Conservation (phyloP, 2,329 filamentous ascomycete genomes). For the Chrysoporthe puriensis region DNA sequence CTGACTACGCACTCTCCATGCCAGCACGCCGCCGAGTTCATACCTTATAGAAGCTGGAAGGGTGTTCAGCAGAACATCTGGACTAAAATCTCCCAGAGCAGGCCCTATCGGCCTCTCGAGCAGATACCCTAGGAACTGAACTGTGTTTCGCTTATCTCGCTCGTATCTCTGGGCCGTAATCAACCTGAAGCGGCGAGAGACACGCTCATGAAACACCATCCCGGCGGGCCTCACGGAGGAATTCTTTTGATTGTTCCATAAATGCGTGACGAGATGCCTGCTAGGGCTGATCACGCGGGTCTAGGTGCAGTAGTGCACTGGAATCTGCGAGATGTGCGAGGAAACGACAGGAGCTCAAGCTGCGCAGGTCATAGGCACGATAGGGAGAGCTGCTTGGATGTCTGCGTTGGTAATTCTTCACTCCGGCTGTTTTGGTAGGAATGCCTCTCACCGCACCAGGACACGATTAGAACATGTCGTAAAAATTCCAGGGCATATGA, state of each 20-base stretch:
- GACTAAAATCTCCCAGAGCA: not conserved
- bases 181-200: constrained; percentile 5
- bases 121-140: not conserved
- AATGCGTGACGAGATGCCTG: not conserved
- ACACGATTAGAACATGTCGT: not conserved
- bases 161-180: not conserved
- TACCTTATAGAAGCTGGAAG: too few relatives aligned
- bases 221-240: not conserved
- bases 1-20: too few relatives aligned
- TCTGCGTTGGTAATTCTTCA: not conserved
- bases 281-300: not conserved
- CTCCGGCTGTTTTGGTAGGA: not conserved
- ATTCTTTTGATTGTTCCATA: not conserved
- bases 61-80: not conserved
- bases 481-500: not conserved
- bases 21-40: too few relatives aligned
- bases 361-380: not conserved
- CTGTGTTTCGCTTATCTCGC: not conserved
- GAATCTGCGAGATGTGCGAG: not conserved
- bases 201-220: constrained; percentile 7
- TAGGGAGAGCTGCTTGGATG: not conserved
- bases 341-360: not conserved
- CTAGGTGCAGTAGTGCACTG: not conserved
- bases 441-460: not conserved
- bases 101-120: not conserved